These are phyloP conservation scores for Pichia sp. DNA, from an alignment of 1,139 yeast species.

Conservation along the genomic window DNA sequence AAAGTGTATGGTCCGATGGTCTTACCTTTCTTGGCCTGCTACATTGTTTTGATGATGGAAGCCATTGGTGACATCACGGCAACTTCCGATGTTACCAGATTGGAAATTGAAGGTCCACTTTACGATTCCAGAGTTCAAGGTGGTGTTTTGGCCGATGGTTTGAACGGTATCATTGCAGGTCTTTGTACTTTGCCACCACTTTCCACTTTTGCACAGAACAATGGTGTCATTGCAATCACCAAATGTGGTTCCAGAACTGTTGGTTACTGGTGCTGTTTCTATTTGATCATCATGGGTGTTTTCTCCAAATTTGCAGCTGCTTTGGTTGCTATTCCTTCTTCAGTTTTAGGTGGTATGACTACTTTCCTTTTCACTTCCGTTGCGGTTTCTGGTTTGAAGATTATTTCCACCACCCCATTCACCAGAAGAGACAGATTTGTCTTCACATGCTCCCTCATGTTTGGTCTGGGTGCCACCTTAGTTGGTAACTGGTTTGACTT, in stretches of 20 bases:
- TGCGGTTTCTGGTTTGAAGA: slow-evolving; percentile 80
- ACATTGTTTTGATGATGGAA: slow-evolving; percentile 77
- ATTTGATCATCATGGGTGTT: slow-evolving; percentile 75
- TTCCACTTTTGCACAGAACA: slow-evolving; percentile 88
- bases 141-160: slow-evolving; percentile 78
- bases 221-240: slow-evolving; percentile 86
- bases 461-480: slow-evolving; percentile 73
- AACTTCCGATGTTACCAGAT: slow-evolving; percentile 79
- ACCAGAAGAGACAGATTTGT: slow-evolving; percentile 85
- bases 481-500: slow-evolving; percentile 68
- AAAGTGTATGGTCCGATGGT: slow-evolving; percentile 76
- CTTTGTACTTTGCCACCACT: slow-evolving; percentile 73
- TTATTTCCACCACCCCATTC: slow-evolving; percentile 67
- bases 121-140: slow-evolving; percentile 88
- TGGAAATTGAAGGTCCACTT: slow-evolving; percentile 69
- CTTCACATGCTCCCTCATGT: slow-evolving; percentile 63
- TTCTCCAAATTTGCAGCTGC: slow-evolving; percentile 89
- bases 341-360: slow-evolving; percentile 91
- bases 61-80: slow-evolving; percentile 92
- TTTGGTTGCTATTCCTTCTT: slow-evolving; percentile 71
- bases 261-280: slow-evolving; percentile 86
- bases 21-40: slow-evolving; percentile 75
- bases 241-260: slow-evolving; percentile 82
- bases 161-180: slow-evolving; percentile 66
- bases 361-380: slow-evolving; percentile 82